Percentiles rank a stretch among this genome's conserved stretches.
phyloP scores from a whole-genome alignment of 768 basidiomycete genomes.

The Crepidotus variabilis region DNA sequence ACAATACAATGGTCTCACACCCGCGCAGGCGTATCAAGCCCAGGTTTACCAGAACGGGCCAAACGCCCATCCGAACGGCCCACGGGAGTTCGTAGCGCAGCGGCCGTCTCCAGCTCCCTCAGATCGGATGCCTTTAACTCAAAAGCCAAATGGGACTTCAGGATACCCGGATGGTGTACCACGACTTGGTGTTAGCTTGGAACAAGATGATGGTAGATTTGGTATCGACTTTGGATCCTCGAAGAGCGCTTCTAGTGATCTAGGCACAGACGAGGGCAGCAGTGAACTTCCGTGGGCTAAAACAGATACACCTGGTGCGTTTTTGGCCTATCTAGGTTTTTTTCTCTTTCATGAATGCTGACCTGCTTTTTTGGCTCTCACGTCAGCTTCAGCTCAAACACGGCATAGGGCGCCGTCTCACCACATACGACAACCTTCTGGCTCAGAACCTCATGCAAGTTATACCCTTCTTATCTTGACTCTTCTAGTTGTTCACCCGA shows the following conservation, averaged over 20 bases:
- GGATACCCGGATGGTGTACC: slow-evolving; percentile 27
- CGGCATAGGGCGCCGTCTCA: slow-evolving; percentile 20
- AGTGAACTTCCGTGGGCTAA: slow-evolving; percentile 61
- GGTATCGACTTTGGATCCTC: slow-evolving; percentile 49
- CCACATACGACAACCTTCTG: slow-evolving; percentile 26
- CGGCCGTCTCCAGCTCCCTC: slow-evolving; percentile 24
- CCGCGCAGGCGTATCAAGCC: slow-evolving; percentile 79
- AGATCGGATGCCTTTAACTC: slow-evolving; percentile 17
- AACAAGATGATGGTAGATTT: slow-evolving; percentile 54
- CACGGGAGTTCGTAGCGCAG: slow-evolving; percentile 23
- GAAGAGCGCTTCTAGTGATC: slow-evolving; percentile 33
- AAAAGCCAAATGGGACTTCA: slow-evolving; percentile 21
- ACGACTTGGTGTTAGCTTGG: slow-evolving; percentile 38
- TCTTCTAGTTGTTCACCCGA: slow-evolving; percentile 8
- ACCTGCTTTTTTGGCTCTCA: background rate
- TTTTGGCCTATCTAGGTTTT: slow-evolving; percentile 17
- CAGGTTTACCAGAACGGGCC: slow-evolving; percentile 58
- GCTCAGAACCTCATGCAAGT: slow-evolving; percentile 23
- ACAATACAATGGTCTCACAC: slow-evolving; percentile 55
- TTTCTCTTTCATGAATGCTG: slow-evolving; percentile 2
- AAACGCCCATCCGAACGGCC: slow-evolving; percentile 15
- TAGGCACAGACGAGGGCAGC: slow-evolving; percentile 42
- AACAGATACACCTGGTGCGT: slow-evolving; percentile 41
- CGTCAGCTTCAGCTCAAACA: slow-evolving; percentile 13
- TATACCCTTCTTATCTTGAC: slow-evolving; percentile 6